Evolutionary conservation across 805 yeast genomes (phyloP).

Genomic region (Saccharomycopsis sp.): DNA sequence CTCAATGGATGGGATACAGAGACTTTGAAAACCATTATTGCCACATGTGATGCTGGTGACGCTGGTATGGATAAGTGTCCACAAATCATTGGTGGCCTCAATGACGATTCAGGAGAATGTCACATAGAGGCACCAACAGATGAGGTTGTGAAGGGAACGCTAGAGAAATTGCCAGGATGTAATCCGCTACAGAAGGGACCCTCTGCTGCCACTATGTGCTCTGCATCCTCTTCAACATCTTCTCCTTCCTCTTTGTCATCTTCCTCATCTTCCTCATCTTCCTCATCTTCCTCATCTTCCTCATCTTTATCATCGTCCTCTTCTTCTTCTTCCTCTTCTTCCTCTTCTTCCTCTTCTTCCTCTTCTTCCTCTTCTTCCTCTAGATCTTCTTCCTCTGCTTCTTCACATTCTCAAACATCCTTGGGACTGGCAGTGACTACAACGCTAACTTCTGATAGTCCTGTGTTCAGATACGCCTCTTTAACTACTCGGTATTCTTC

Average conservation of each 20-base stretch:
- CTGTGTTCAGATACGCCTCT: neutral
- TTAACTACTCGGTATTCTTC: neutral
- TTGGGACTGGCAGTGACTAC: neutral
- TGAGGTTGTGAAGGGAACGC: slow-evolving; percentile 2
- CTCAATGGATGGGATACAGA: slow-evolving; percentile 13
- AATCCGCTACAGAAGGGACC: slow-evolving; percentile 9
- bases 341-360: neutral
- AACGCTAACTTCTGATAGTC: neutral
- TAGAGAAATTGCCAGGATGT: slow-evolving; percentile 9
- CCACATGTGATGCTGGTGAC: slow-evolving; percentile 12
- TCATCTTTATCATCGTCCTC: neutral
- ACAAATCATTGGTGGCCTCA: slow-evolving; percentile 1
- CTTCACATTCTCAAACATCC: too few relatives aligned
- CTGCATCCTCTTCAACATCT: neutral
- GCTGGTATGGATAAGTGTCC: slow-evolving; percentile 11
- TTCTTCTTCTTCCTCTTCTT: neutral
- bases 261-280: neutral
- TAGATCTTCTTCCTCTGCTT: too few relatives aligned
- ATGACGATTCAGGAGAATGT: neutral
- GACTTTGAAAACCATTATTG: slow-evolving; percentile 7
- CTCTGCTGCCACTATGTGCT: slow-evolving; percentile 8
- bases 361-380: neutral
- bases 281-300: neutral
- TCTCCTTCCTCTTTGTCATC: neutral
- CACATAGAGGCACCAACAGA: neutral